Conservation (phyloP, 2,329 filamentous ascomycete genomes). For the Chrysoporthe deuterocubensis region DNA sequence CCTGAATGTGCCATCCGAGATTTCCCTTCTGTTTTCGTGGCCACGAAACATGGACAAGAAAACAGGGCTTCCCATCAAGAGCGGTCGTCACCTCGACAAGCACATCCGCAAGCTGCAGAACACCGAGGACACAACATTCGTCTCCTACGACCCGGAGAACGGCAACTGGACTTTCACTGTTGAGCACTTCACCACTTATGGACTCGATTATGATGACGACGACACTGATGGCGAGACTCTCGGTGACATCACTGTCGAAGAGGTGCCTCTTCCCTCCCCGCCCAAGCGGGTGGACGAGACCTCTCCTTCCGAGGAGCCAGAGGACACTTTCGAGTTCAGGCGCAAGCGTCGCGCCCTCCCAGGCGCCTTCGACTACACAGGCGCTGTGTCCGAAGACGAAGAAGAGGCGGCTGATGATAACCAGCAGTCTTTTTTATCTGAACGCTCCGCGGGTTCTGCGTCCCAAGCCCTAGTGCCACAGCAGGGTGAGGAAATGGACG, state of each 20-base stretch:
- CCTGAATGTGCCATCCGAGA: conserved; percentile 86
- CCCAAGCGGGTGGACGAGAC: conserved; percentile 33
- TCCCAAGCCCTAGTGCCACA: conserved; percentile 61
- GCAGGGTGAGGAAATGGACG: conserved; percentile 70
- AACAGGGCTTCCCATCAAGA: conserved; percentile 58
- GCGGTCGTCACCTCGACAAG: conserved; percentile 71
- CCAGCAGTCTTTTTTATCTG: conserved; percentile 86
- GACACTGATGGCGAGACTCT: conserved; percentile 65
- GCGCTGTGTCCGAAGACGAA: conserved; percentile 59
- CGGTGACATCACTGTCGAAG: conserved; percentile 38
- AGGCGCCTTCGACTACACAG: conserved; percentile 76
- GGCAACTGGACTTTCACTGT: conserved; percentile 92
- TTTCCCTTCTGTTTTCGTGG: conserved; percentile 92
- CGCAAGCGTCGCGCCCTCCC: conserved; percentile 62
- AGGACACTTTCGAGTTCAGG: conserved; percentile 63
- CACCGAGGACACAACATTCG: conserved; percentile 80
- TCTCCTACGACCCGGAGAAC: conserved; percentile 76
- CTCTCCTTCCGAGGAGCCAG: conserved; percentile 47
- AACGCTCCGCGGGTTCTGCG: conserved; percentile 83
- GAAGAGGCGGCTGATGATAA: conserved; percentile 51
- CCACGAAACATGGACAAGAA: conserved; percentile 70
- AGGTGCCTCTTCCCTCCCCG: conserved; percentile 33
- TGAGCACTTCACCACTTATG: conserved; percentile 97
- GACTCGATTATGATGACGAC: conserved; percentile 78
- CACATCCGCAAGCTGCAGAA: conserved; percentile 81